Evolutionary conservation across 768 basidiomycete genomes (phyloP), one percentile per base, ranked within the genome.

Genomic region (Krasilnikovozyma curviuscula): DNA sequence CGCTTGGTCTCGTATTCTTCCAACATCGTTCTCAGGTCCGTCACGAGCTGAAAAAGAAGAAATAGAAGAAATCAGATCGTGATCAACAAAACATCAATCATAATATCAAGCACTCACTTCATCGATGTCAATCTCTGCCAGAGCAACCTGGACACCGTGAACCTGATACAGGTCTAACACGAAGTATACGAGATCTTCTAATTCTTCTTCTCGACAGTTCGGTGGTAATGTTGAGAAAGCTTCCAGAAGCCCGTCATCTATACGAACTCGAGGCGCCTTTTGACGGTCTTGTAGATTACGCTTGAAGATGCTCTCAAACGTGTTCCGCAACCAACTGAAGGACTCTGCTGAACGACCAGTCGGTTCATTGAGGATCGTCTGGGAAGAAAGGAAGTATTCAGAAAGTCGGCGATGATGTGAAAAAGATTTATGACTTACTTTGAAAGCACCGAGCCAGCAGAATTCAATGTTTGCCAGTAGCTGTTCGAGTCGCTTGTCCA

Each of bases 361-460:
- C 2, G 69, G 68, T 19, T 71, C 69, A 48, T 71, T 74, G 27
- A 77, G 67, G 49, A 24, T 58, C 48, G 41, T 56, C 56, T 40
- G 57, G 55, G 46, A 52, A 60, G 37, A 64, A 53, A 46, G 6
- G 29, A 31, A 1, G 78, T 77, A 7, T 43, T 29, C 23, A 33
- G 10, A 18, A 3, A 44, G 14, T 13, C 10, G 12, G 23, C 19
- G 13, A 25, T 34, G 13, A 27, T 42, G 18, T 19, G n/a, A n/a
- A 13, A 27, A 29, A 29, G 14, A 49, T 16, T n/a, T 8, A 47
- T 19, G 3, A 57, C 70, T 29, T 42, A 88, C 89, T 77, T 95
- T 97, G 74, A 93, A 95, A 19, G 81, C 86, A 1, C 93, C 91
- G 3, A 98, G 70, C 93, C 93, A 97, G 59, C 82, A 86, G 56